Percentiles rank a stretch among this genome's conserved stretches.
These are phyloP conservation scores for Pestalotiopsis sp. DNA, from an alignment of 2,329 filamentous ascomycete species.

Conservation along the genomic window DNA sequence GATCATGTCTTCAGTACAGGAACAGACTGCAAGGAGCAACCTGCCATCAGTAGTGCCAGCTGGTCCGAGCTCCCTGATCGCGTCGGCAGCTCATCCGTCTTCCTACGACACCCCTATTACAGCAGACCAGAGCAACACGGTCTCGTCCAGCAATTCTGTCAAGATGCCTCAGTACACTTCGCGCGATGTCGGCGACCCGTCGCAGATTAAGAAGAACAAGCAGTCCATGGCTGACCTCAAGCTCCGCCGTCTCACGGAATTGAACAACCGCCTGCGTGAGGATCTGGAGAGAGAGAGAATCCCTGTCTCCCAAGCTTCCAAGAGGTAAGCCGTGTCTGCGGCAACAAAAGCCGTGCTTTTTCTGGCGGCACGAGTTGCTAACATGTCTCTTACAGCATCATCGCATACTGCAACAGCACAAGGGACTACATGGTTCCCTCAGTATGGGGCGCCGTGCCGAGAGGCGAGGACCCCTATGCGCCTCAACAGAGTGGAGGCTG, in stretches of 20 bases:
- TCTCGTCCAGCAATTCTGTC: slow-evolving; percentile 25
- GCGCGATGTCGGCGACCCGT: slow-evolving; percentile 67
- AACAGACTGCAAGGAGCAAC: slow-evolving; percentile 15
- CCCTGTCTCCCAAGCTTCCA: slow-evolving; percentile 90
- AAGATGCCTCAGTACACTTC: slow-evolving; percentile 69
- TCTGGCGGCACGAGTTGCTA: slow-evolving; percentile 7
- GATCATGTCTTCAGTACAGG: slow-evolving; percentile 20
- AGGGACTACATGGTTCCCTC: slow-evolving; percentile 99
- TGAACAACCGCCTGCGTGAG: slow-evolving; percentile 94
- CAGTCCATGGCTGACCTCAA: slow-evolving; percentile 99
- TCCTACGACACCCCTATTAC: slow-evolving; percentile 6
- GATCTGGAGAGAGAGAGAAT: slow-evolving; percentile 95
- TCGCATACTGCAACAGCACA: slow-evolving; percentile 96
- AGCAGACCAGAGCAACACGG: slow-evolving; percentile 19
- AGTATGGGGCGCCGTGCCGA: slow-evolving; percentile 92
- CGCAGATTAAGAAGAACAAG: slow-evolving; percentile 86
- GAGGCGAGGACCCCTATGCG: slow-evolving; percentile 97
- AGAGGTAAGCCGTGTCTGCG: slow-evolving; percentile 61
- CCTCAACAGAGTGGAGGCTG: slow-evolving; percentile 91
- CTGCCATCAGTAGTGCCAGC: slow-evolving; percentile 19
- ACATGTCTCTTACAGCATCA: slow-evolving; percentile 67
- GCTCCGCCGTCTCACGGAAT: slow-evolving; percentile 90
- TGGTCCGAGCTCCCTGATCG: slow-evolving; percentile 16
- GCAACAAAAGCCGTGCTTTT: background rate
- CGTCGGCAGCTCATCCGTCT: background rate